A percentile compares a stretch with the other conserved stretches of the same genome.
phyloP scores from a whole-genome alignment of 805 yeast genomes.

The Kodamaea hsintzibuensis region DNA sequence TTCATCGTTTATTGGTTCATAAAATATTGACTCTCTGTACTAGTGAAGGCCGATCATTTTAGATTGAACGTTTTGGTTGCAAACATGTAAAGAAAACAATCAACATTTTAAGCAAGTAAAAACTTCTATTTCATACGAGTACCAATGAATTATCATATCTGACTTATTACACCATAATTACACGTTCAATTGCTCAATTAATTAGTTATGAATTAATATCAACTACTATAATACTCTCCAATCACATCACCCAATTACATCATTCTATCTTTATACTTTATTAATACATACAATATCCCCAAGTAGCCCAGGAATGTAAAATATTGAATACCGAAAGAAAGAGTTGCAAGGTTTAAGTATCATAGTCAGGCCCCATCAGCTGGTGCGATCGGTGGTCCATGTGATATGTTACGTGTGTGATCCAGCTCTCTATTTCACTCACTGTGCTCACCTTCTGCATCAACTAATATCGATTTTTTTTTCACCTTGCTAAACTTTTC shows the following conservation, averaged over 20 bases:
- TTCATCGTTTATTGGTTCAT: neutral
- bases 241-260: neutral
- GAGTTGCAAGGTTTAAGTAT: neutral
- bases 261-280: neutral
- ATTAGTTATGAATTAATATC: too few species aligned
- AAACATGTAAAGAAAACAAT: too few species aligned
- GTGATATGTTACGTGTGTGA: neutral
- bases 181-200: too few species aligned
- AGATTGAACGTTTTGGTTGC: too few species aligned
- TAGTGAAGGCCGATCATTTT: too few species aligned
- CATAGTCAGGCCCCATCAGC: neutral
- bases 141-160: too few species aligned
- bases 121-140: too few species aligned
- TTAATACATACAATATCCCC: constrained; percentile 2
- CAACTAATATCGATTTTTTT: neutral
- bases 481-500: neutral
- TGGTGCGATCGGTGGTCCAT: neutral
- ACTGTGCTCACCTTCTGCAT: neutral
- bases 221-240: neutral
- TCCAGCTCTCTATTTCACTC: neutral
- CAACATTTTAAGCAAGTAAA: too few species aligned
- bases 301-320: neutral
- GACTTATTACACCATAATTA: too few species aligned
- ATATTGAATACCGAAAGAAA: neutral
- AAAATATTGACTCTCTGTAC: too few species aligned